Percentiles rank a stretch among this genome's conserved stretches.
These are phyloP conservation scores for Colletotrichum tabaci DNA, from an alignment of 2,329 filamentous ascomycete genomes.

Conservation along the genomic window DNA sequence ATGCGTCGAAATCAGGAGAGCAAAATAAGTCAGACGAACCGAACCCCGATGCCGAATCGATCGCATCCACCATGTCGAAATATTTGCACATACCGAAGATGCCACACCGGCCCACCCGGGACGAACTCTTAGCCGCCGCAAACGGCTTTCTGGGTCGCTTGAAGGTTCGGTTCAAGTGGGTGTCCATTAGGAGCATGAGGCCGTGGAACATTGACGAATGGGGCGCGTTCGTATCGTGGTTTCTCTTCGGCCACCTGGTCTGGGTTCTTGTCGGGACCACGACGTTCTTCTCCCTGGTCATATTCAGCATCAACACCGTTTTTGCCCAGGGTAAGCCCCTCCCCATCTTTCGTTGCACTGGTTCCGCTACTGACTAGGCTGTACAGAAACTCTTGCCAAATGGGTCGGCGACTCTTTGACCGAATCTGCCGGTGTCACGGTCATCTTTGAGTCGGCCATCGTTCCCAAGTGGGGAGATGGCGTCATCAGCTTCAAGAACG, in stretches of 20 bases:
- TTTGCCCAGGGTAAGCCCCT: constrained; percentile 83
- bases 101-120: constrained; percentile 91
- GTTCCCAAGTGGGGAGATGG: constrained; percentile 96
- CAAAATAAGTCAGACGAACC: constrained; percentile 42
- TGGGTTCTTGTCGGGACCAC: constrained; percentile 98
- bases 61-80: constrained; percentile 69
- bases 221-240: constrained; percentile 94
- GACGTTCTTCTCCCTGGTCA: constrained; percentile 93
- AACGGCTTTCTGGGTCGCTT: constrained; percentile 93
- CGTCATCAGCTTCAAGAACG: constrained; percentile 96
- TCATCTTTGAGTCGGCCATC: constrained; percentile 97
- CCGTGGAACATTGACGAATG: constrained; percentile 98
- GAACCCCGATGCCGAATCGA: constrained; percentile 56
- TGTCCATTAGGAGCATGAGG: constrained; percentile 91
- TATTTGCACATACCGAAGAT: constrained; percentile 76
- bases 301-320: constrained; percentile 94
- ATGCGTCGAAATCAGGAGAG: constrained; percentile 36
- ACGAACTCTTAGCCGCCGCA: constrained; percentile 91
- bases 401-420: constrained; percentile 98
- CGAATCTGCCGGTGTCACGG: constrained; percentile 90
- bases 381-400: constrained; percentile 86
- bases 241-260: constrained; percentile 91
- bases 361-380: constrained; percentile 40
- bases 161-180: constrained; percentile 96
- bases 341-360: neutral